Conservation (phyloP, 805 yeast species). For the Spathaspora arborariae region DNA sequence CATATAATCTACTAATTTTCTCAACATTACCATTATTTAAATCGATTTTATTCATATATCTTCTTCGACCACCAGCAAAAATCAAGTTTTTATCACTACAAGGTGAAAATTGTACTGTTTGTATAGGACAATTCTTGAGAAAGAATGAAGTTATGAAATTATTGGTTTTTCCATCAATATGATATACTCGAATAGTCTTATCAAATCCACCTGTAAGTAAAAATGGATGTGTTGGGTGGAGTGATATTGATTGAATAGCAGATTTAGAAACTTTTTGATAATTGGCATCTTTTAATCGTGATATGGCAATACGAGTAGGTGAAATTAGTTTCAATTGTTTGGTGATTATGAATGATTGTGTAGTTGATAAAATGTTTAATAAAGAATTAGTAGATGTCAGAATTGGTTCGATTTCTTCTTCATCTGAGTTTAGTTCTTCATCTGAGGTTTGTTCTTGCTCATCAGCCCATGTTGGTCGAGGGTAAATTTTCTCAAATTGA, state of each 20-base stretch:
- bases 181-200: slow-evolving; percentile 78
- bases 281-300: slow-evolving; percentile 87
- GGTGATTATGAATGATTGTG: slow-evolving; percentile 37
- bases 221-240: slow-evolving; percentile 83
- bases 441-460: slow-evolving; percentile 23
- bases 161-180: slow-evolving; percentile 84
- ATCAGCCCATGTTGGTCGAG: slow-evolving; percentile 79
- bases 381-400: slow-evolving; percentile 28
- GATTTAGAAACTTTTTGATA: slow-evolving; percentile 62
- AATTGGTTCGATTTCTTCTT: slow-evolving; percentile 16
- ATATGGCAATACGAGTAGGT: slow-evolving; percentile 65
- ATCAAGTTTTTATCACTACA: slow-evolving; percentile 42
- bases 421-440: slow-evolving; percentile 25
- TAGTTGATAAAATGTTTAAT: slow-evolving; percentile 26
- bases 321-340: slow-evolving; percentile 58
- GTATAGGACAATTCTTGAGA: slow-evolving; percentile 75
- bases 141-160: slow-evolving; percentile 78
- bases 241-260: slow-evolving; percentile 79
- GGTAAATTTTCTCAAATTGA: slow-evolving; percentile 71
- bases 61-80: slow-evolving; percentile 86
- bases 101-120: slow-evolving; percentile 57
- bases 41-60: slow-evolving; percentile 92
- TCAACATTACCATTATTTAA: slow-evolving; percentile 66
- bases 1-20: slow-evolving; percentile 84
- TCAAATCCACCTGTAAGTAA: slow-evolving; percentile 92